These are phyloP conservation scores for Pezicula carpinea DNA, from an alignment of 2,329 filamentous ascomycete genomes.

Conservation along the genomic window DNA sequence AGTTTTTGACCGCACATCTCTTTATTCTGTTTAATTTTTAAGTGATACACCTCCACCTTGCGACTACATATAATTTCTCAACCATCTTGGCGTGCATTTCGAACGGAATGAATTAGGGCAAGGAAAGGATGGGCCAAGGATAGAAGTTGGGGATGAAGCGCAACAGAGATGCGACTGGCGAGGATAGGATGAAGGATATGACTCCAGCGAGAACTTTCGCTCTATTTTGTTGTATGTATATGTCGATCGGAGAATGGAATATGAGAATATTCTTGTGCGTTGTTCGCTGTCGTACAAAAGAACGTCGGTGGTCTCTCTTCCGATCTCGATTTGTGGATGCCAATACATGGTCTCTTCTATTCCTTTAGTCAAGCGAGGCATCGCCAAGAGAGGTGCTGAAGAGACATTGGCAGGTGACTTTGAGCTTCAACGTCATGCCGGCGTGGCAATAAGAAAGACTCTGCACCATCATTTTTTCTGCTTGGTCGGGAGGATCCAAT, in stretches of 20 bases:
- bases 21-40: constrained; percentile 2
- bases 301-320: too few species aligned
- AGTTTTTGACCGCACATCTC: background rate
- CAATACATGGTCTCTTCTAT: too few species aligned
- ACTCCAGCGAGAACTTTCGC: background rate
- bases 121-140: background rate
- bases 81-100: background rate
- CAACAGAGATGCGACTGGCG: background rate
- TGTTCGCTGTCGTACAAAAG: too few species aligned
- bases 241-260: background rate
- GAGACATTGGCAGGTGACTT: too few species aligned
- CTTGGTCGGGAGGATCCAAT: too few species aligned
- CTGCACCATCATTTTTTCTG: too few species aligned
- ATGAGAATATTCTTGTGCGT: too few species aligned
- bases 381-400: too few species aligned
- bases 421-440: too few species aligned
- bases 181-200: background rate
- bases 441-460: too few species aligned
- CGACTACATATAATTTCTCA: constrained; percentile 1
- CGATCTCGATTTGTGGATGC: too few species aligned
- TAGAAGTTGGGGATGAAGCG: background rate
- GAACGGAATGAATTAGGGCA: background rate
- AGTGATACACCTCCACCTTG: background rate
- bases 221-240: background rate
- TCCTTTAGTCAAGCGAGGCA: too few species aligned